phyloP scores from a whole-genome alignment of 2,329 filamentous ascomycete species.

The Trichophaea hybrida region DNA sequence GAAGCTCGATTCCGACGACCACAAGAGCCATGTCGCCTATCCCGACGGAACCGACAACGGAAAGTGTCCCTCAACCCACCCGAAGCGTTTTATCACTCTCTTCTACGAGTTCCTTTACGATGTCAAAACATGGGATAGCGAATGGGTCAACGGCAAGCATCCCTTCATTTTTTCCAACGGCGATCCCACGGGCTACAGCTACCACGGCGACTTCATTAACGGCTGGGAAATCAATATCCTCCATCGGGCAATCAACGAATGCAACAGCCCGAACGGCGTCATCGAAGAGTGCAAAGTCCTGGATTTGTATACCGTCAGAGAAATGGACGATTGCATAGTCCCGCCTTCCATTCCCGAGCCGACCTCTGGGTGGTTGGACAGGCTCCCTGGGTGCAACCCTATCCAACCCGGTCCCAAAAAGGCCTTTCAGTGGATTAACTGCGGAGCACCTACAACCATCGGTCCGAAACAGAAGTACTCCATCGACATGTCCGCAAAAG shows the following conservation, averaged over 20 bases:
- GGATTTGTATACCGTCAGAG: conserved; percentile 40
- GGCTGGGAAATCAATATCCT: conserved; percentile 54
- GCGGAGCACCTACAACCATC: conserved; percentile 37
- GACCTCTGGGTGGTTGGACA: conserved; percentile 34
- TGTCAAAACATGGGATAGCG: conserved; percentile 38
- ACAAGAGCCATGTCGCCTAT: conserved; percentile 51
- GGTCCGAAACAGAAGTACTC: conserved; percentile 36
- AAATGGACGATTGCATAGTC: conserved; percentile 41
- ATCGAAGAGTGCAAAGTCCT: conserved; percentile 51
- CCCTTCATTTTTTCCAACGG: conserved; percentile 57
- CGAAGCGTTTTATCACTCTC: conserved; percentile 42
- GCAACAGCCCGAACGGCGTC: conserved; percentile 44
- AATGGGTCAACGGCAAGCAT: conserved; percentile 39
- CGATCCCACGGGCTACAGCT: conserved; percentile 54
- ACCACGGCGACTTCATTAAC: conserved; percentile 58
- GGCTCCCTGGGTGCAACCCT: conserved; percentile 44
- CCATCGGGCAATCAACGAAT: conserved; percentile 52
- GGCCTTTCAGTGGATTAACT: conserved; percentile 31
- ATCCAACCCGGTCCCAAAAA: conserved; percentile 24
- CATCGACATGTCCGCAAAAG: conserved; percentile 36
- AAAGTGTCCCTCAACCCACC: conserved; percentile 40
- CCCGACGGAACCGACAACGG: conserved; percentile 40
- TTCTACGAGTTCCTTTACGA: conserved; percentile 47
- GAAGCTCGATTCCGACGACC: conserved; percentile 43
- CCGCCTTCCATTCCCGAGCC: conserved; percentile 35